These are phyloP conservation scores for Calonectria fujianensis DNA, from an alignment of 2,329 filamentous ascomycete genomes.

Conservation along the genomic window DNA sequence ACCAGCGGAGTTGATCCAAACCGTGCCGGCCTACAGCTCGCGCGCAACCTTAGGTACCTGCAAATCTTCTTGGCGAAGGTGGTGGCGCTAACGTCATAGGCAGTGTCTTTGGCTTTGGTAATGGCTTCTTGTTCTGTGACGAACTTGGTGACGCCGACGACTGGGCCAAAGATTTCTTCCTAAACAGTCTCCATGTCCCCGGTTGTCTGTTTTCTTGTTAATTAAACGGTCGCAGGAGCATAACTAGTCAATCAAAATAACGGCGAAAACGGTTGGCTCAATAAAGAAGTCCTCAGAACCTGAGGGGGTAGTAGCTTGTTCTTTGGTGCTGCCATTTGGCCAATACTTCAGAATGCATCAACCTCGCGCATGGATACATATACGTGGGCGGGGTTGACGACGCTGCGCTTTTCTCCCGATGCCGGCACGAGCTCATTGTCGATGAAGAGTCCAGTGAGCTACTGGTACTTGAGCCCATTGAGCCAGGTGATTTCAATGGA, in stretches of 20 bases:
- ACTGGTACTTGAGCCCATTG: conserved; percentile 60
- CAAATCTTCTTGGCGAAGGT: conserved; percentile 72
- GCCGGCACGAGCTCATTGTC: conserved; percentile 47
- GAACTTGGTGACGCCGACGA: conserved; percentile 46
- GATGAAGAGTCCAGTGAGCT: conserved; percentile 50
- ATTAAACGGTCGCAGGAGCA: background rate
- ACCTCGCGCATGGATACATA: background rate
- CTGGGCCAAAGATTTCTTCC: conserved; percentile 51
- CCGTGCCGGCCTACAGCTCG: conserved; percentile 70
- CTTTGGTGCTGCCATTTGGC: conserved; percentile 43
- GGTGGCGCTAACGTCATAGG: conserved; percentile 71
- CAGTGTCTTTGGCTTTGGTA: conserved; percentile 60
- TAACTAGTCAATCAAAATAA: conserved; percentile 29
- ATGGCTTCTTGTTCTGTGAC: conserved; percentile 43
- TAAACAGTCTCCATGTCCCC: conserved; percentile 45
- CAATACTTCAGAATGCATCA: background rate
- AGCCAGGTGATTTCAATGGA: conserved; percentile 39
- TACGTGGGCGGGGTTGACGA: conserved; percentile 39
- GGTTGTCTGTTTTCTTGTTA: conserved; percentile 28
- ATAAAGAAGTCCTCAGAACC: conserved; percentile 49
- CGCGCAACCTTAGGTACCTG: conserved; percentile 60
- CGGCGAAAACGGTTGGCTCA: conserved; percentile 48
- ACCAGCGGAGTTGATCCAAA: conserved; percentile 56
- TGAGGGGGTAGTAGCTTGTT: conserved; percentile 48
- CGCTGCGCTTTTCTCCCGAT: conserved; percentile 30